A percentile compares a stretch with the other conserved stretches of the same genome.
phyloP scores from a whole-genome alignment of 768 basidiomycete genomes.

The Termitomyces bulborhizus region DNA sequence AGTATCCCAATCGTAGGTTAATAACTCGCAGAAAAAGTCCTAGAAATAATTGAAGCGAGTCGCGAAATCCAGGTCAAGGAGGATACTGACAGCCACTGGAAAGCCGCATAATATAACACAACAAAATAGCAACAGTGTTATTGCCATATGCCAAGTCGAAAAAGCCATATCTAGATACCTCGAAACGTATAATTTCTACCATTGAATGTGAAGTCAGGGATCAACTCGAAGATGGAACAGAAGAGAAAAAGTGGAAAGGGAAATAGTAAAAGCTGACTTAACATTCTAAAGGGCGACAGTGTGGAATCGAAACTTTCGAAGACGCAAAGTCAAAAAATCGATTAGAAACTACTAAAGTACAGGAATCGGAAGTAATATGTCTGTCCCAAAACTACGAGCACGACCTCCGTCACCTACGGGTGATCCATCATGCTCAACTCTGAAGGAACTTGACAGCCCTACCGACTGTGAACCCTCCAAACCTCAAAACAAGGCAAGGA shows the following conservation, averaged over 20 bases:
- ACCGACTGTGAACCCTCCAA: conserved; percentile 37
- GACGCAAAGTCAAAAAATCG: neutral
- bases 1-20: conserved; percentile 22
- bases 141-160: conserved; percentile 7
- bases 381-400: conserved; percentile 65
- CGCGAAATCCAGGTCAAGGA: conserved; percentile 47
- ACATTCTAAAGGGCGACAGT: neutral
- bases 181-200: neutral
- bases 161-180: conserved; percentile 7
- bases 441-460: conserved; percentile 42
- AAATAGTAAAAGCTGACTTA: neutral
- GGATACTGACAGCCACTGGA: conserved; percentile 33
- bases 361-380: conserved; percentile 25
- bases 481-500: conserved; percentile 51
- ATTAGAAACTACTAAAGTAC: neutral
- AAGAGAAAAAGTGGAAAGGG: neutral
- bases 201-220: neutral
- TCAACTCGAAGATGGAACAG: neutral
- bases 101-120: neutral
- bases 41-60: conserved; percentile 50
- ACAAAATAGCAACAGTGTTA: neutral
- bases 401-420: conserved; percentile 18
- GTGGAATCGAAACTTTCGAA: neutral
- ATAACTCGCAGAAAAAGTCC: conserved; percentile 43
- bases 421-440: conserved; percentile 50